These are phyloP conservation scores for Verruconis gallopava DNA, from an alignment of 2,329 filamentous ascomycete genomes.

Conservation along the genomic window DNA sequence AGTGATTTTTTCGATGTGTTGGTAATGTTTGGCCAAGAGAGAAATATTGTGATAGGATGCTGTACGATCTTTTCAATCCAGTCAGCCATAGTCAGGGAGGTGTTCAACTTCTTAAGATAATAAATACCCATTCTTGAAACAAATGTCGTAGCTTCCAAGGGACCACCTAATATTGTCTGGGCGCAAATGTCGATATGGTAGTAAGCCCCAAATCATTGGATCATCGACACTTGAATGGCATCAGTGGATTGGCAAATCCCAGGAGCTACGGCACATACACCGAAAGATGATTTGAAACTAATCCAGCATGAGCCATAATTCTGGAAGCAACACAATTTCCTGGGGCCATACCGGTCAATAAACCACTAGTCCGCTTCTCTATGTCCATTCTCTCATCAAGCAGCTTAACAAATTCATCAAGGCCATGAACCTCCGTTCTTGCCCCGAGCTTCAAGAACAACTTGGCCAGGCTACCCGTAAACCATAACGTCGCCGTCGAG, in stretches of 20 bases:
- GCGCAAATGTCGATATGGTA: conserved; percentile 59
- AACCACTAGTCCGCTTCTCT: conserved; percentile 54
- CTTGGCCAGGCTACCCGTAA: conserved; percentile 57
- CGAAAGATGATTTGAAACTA: conserved; percentile 79
- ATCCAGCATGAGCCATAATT: conserved; percentile 5
- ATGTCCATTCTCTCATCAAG: conserved; percentile 61
- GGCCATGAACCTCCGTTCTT: conserved; percentile 60
- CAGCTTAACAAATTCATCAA: conserved; percentile 61
- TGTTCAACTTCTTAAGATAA: conserved; percentile 1
- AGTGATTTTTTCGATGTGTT: conserved; percentile 71
- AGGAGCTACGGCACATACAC: conserved; percentile 50
- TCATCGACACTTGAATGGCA: conserved; percentile 62
- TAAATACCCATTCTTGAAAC: conserved; percentile 69
- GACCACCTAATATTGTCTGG: conserved; percentile 73
- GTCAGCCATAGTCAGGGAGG: conserved; percentile 6
- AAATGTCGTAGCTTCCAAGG: conserved; percentile 88
- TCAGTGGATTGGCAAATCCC: background rate
- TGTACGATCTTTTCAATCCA: conserved; percentile 24
- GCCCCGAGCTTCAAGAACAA: conserved; percentile 65
- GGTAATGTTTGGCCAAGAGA: conserved; percentile 79
- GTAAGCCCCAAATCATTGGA: conserved; percentile 81
- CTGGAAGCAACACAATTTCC: background rate
- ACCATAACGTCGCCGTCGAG: conserved; percentile 63
- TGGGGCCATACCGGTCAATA: conserved; percentile 58
- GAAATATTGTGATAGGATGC: conserved; percentile 67